Conservation (phyloP, 2,329 filamentous ascomycete species). For the Fusarium veterinarium region DNA sequence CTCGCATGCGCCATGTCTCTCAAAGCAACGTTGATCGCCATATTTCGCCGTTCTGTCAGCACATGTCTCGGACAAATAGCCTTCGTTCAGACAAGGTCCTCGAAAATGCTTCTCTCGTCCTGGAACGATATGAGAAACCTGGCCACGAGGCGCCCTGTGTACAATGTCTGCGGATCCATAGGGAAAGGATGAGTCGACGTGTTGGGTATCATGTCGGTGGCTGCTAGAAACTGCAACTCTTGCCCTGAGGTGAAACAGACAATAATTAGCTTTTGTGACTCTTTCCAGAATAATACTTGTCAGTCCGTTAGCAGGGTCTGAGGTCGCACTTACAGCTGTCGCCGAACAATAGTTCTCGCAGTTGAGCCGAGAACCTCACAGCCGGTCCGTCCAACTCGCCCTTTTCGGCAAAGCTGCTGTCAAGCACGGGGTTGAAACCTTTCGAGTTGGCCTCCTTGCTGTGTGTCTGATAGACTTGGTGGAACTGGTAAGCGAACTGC, state of each 20-base stretch:
- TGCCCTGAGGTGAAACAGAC: constrained; percentile 45
- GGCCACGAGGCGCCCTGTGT: constrained; percentile 64
- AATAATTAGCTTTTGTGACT: constrained; percentile 23
- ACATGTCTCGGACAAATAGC: constrained; percentile 36
- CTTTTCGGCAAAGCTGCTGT: constrained; percentile 55
- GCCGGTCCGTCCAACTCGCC: constrained; percentile 60
- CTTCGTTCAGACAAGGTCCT: constrained; percentile 36
- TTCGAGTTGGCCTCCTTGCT: constrained; percentile 59
- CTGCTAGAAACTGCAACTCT: constrained; percentile 56
- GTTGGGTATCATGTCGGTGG: constrained; percentile 60
- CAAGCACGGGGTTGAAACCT: constrained; percentile 67
- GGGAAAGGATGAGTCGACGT: constrained; percentile 59
- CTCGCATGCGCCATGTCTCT: constrained; percentile 35
- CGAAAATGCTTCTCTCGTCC: constrained; percentile 62
- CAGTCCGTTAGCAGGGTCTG: neutral
- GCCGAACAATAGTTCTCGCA: constrained; percentile 59
- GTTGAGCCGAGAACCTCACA: constrained; percentile 57
- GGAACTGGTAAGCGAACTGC: constrained; percentile 70
- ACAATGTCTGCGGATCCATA: constrained; percentile 61
- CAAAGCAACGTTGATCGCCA: constrained; percentile 26
- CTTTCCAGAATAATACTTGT: constrained; percentile 22
- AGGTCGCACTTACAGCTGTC: constrained; percentile 56
- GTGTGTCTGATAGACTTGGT: constrained; percentile 69
- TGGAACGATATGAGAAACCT: constrained; percentile 67
- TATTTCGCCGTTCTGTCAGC: constrained; percentile 7